phyloP scores from a whole-genome alignment of 2,329 filamentous ascomycete genomes.

The Akanthomyces dipterigenus region DNA sequence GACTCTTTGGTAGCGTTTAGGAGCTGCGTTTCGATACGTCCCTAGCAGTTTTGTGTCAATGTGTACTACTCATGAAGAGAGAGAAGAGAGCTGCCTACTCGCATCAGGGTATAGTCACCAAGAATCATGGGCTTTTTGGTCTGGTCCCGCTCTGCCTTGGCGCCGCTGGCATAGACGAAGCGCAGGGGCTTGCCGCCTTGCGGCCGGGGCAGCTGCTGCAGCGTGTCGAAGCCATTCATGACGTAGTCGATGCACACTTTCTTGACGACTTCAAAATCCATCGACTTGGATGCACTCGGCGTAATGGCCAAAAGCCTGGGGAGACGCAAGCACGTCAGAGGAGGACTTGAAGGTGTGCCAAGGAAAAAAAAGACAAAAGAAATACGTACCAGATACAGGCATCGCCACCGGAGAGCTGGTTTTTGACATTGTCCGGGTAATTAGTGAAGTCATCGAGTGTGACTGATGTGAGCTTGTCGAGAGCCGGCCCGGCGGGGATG shows the following conservation, averaged over 20 bases:
- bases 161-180: constrained; percentile 45
- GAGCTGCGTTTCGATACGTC: constrained; percentile 37
- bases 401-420: constrained; percentile 32
- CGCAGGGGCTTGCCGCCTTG: constrained; percentile 29
- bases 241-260: constrained; percentile 34
- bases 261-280: constrained; percentile 29
- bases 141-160: constrained; percentile 36
- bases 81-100: constrained; percentile 29
- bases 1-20: constrained; percentile 34
- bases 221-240: constrained; percentile 26
- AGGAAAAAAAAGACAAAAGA: not conserved
- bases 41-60: constrained; percentile 21
- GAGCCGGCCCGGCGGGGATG: constrained; percentile 17
- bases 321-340: not conserved
- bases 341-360: not conserved
- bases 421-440: constrained; percentile 33
- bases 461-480: constrained; percentile 33
- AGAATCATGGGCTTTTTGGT: constrained; percentile 32
- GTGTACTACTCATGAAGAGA: not conserved
- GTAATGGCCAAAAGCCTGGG: constrained; percentile 36
- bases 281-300: constrained; percentile 25
- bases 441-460: constrained; percentile 32
- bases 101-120: constrained; percentile 38
- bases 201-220: constrained; percentile 22
- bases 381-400: constrained; percentile 36